Conservation (phyloP, 768 basidiomycete species). For the Kwoniella newhampshirensis region DNA sequence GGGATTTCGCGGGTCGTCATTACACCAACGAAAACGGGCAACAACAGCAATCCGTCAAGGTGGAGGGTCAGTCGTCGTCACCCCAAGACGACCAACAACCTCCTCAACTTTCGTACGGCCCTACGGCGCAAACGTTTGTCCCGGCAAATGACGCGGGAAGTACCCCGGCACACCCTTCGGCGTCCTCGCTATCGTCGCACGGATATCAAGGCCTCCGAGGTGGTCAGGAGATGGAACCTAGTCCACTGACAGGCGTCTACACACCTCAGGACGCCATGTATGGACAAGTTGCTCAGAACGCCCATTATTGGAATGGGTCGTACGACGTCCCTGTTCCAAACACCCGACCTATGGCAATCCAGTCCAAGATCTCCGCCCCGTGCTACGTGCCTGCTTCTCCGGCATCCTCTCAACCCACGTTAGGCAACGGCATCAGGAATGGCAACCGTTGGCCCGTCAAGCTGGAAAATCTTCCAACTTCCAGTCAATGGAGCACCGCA, state of each 20-base stretch:
- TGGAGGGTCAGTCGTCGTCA: background rate
- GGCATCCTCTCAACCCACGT: background rate
- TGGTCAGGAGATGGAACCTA: too few species aligned
- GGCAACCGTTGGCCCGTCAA: background rate
- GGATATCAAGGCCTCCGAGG: too few species aligned
- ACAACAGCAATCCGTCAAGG: background rate
- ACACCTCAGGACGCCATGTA: too few species aligned
- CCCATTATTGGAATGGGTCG: too few species aligned
- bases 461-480: background rate
- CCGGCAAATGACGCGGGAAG: too few species aligned
- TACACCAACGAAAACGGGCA: background rate
- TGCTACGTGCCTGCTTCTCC: background rate
- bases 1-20: background rate
- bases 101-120: background rate
- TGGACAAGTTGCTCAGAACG: too few species aligned
- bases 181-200: background rate
- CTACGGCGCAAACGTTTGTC: background rate
- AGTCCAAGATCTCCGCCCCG: too few species aligned
- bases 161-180: background rate
- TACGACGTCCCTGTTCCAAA: too few species aligned
- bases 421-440: background rate
- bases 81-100: background rate
- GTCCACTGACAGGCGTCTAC: too few species aligned
- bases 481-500: slow-evolving; percentile 9
- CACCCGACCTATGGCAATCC: too few species aligned